Evolutionary conservation across 2,329 filamentous ascomycete genomes (phyloP), one percentile per base, ranked within the genome.

Genomic region (Diaporthe vexans): DNA sequence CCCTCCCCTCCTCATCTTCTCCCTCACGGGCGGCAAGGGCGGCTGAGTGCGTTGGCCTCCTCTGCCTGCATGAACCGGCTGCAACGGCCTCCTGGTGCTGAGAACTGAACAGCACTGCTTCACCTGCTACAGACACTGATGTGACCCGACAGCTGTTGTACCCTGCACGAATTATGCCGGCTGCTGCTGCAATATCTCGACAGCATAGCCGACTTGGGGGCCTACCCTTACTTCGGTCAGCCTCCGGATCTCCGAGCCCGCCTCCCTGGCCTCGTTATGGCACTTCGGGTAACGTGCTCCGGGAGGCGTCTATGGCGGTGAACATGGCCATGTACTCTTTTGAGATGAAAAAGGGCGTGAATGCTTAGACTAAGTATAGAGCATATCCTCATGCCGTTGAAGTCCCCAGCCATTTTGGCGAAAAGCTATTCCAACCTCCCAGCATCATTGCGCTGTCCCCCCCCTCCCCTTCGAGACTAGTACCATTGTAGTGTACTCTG

Each of bases 61-160:
- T 52, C 46, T 29, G 29, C 63, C 21, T 67, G 63, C 63, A 67
- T 67, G 63, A 67, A 67, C 63, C 29, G 63, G 35, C 46, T 52
- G 29, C 63, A 26, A 67, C 63, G 15, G n/a, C 33, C 13, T 48
- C 7, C 24, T 40, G 46, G 26, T n/a, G 21, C 21, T 17, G 6
- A n/a, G 29, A 52, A 24, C 10, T 33, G n/a, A 35, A 33, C 40
- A n/a, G 26, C 40, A 33, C 17, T 33, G 33, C 40, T 21, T n/a
- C 9, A 10, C 29, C 35, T 52, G 33, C 15, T 54, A 52, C 48
- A 13, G 52, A 51, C 19, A 19, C 29, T 67, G 8, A 54, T 37
- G 33, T 26, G 33, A 35, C 48, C 46, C 13, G 5, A 26, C 21
- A 24, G 29, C 63, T 54, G 46, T 9, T 26, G 29, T 40, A 40